Conservation (phyloP, 225 moss, liverwort and hornwort genomes). For the Thuidium tamariscinum region DNA sequence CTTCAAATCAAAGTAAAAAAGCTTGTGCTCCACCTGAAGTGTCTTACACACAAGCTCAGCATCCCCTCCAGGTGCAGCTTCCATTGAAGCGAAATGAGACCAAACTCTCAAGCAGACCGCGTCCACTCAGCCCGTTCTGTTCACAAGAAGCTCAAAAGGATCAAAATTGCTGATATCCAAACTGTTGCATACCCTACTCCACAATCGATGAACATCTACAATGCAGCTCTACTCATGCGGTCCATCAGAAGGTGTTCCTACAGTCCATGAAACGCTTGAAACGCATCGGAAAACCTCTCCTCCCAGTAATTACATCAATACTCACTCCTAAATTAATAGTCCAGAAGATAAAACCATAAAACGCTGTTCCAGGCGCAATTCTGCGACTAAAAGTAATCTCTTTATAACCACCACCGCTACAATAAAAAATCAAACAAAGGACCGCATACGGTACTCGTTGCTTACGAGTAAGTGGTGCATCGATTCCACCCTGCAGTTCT, state of each 20-base stretch:
- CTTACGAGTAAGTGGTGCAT: not conserved
- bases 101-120: not conserved
- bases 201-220: not conserved
- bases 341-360: not conserved
- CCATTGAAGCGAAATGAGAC: slow-evolving; percentile 33
- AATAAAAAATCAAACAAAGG: not conserved
- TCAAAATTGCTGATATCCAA: not conserved
- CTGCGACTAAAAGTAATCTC: not conserved
- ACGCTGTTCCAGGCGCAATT: not conserved
- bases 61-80: slow-evolving; percentile 54
- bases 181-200: not conserved
- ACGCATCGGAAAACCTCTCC: not conserved
- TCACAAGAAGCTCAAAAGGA: not conserved
- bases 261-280: not conserved
- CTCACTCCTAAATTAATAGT: not conserved
- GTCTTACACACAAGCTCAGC: slow-evolving; percentile 62
- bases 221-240: not conserved
- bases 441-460: not conserved
- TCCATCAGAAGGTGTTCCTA: not conserved
- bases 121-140: not conserved
- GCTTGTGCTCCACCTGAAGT: slow-evolving; percentile 72
- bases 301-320: not conserved
- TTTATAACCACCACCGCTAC: not conserved
- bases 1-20: slow-evolving; percentile 63
- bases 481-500: not conserved